A percentile compares a stretch with the other conserved stretches of the same genome.
phyloP scores from a whole-genome alignment of 2,329 filamentous ascomycete genomes.

The Claviceps spartinae region DNA sequence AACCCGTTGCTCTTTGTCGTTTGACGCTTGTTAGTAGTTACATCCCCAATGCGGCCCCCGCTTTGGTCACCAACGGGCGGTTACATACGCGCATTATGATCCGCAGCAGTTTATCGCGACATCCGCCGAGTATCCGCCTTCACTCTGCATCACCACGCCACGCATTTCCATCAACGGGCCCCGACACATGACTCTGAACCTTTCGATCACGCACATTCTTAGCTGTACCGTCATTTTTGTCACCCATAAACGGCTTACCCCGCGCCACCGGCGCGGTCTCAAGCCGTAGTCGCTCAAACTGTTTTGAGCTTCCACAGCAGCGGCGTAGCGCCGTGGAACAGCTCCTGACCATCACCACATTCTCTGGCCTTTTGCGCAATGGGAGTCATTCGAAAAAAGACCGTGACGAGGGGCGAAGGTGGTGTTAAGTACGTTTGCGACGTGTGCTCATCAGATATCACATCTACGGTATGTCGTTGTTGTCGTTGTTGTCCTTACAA shows the following conservation, averaged over 20 bases:
- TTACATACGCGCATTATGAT: neutral
- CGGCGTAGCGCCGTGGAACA: neutral
- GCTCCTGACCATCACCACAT: neutral
- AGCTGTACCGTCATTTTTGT: conserved; percentile 2
- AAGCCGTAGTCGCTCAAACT: neutral
- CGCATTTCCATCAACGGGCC: conserved; percentile 5
- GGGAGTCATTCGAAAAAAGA: conserved; percentile 96
- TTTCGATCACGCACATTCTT: conserved; percentile 18
- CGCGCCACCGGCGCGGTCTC: neutral
- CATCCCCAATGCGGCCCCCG: neutral
- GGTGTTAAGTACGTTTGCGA: conserved; percentile 96
- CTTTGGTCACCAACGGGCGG: neutral
- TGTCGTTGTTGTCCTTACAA: conserved; percentile 19
- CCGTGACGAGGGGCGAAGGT: conserved; percentile 69
- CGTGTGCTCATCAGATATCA: conserved; percentile 91
- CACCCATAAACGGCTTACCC: conserved; percentile 9
- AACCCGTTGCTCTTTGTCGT: neutral
- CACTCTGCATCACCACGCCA: conserved; percentile 9
- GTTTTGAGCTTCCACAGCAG: neutral
- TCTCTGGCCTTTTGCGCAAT: conserved; percentile 30
- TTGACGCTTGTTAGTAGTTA: neutral
- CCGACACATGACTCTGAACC: conserved; percentile 9
- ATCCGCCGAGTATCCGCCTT: conserved; percentile 7
- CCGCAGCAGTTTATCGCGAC: conserved; percentile 4
- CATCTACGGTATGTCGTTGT: conserved; percentile 62